phyloP scores from a whole-genome alignment of 441 rosid genomes.

The Erysimum cheiri region DNA sequence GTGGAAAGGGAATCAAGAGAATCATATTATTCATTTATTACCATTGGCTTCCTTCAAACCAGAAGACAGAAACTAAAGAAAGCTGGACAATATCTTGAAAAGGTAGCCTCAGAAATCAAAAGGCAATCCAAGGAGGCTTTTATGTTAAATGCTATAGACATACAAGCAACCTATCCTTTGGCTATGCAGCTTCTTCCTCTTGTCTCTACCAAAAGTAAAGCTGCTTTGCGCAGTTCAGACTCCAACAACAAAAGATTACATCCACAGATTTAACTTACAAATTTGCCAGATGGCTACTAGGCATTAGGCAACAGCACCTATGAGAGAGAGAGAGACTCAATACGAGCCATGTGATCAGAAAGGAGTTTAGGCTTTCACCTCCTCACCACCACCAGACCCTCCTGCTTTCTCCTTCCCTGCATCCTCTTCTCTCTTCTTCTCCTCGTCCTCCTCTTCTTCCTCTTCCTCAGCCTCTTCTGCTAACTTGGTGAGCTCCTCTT shows the following conservation, averaged over 20 bases:
- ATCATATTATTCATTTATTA: conserved; percentile 25
- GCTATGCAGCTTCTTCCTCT: conserved; percentile 38
- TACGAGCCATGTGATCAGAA: conserved; percentile 34
- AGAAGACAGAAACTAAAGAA: conserved; percentile 11
- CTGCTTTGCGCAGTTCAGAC: conserved; percentile 30
- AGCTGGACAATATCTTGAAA: conserved; percentile 26
- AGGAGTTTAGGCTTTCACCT: conserved; percentile 38
- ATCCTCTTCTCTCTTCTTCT: conserved; percentile 47
- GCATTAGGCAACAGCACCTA: conserved; percentile 21
- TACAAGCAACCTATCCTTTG: conserved; percentile 40
- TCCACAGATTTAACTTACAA: conserved; percentile 36
- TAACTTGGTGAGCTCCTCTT: conserved; percentile 86
- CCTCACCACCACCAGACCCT: conserved; percentile 39
- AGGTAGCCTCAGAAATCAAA: conserved; percentile 36
- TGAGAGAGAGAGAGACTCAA: conserved; percentile 1
- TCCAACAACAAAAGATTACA: conserved; percentile 37
- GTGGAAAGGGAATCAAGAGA: background rate
- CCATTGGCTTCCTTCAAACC: conserved; percentile 5
- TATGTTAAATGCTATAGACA: conserved; percentile 39
- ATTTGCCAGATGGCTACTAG: conserved; percentile 35
- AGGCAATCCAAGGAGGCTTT: conserved; percentile 42
- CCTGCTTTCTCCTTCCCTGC: conserved; percentile 45
- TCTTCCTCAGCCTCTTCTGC: conserved; percentile 82
- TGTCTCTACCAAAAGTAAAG: conserved; percentile 36
- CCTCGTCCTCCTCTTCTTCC: conserved; percentile 66